phyloP scores from a whole-genome alignment of 1,139 yeast genomes.

The Yamadazyma blattariae region DNA sequence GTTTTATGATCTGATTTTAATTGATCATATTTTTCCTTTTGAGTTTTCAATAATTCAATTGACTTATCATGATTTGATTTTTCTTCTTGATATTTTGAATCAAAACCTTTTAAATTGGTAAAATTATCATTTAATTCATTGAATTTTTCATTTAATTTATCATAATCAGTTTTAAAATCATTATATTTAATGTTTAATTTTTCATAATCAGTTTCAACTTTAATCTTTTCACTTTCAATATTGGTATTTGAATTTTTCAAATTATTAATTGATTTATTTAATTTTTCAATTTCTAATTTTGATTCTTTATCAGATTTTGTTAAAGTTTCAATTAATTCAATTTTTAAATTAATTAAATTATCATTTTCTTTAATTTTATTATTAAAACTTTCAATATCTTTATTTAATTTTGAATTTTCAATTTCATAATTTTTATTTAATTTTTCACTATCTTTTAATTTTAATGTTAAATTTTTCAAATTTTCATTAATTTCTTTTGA shows the following conservation, averaged over 20 bases:
- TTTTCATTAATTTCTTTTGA: constrained; percentile 55
- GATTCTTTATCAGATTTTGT: constrained; percentile 22
- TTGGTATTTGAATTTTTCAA: constrained; percentile 16
- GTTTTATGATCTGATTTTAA: constrained; percentile 7
- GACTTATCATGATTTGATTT: constrained; percentile 18
- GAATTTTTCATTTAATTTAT: constrained; percentile 17
- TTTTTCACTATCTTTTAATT: constrained; percentile 41
- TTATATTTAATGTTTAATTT: constrained; percentile 22
- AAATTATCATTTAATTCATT: constrained; percentile 9
- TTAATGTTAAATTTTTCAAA: constrained; percentile 31
- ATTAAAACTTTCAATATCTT: constrained; percentile 53
- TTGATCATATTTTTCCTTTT: constrained; percentile 10
- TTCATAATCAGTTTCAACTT: constrained; percentile 13
- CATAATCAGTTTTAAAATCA: constrained; percentile 21
- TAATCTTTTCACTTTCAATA: constrained; percentile 17
- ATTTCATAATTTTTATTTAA: constrained; percentile 39
- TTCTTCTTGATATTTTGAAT: constrained; percentile 10
- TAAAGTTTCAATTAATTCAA: constrained; percentile 21
- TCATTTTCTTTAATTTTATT: constrained; percentile 30
- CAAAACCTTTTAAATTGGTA: constrained; percentile 4
- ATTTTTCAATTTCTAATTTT: constrained; percentile 18
- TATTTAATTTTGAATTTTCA: constrained; percentile 45
- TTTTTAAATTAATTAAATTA: constrained; percentile 26
- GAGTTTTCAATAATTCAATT: constrained; percentile 14
- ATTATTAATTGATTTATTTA: constrained; percentile 14